Conservation (phyloP, 345 rosid genomes). For the Cochlearia excelsa region DNA sequence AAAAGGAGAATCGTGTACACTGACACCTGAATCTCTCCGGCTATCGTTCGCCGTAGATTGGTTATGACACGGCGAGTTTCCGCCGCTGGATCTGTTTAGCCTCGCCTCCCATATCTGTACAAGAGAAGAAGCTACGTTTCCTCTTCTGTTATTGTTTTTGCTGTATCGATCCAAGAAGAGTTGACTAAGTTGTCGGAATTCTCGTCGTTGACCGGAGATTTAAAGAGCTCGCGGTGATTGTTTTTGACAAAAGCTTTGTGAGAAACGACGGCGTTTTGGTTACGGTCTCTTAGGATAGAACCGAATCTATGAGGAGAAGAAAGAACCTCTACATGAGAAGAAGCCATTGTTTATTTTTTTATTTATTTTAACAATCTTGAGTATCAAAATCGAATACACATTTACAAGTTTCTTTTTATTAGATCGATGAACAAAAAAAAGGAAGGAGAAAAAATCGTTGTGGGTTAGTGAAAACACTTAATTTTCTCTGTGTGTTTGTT, state of each 20-base stretch:
- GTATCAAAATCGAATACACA: too few relatives aligned
- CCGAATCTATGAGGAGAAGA: constrained; percentile 51
- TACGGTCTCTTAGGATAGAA: constrained; percentile 58
- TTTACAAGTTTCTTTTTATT: neutral
- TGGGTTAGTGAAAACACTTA: constrained; percentile 20
- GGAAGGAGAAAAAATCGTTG: constrained; percentile 7
- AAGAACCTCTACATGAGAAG: constrained; percentile 56
- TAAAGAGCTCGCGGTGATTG: constrained; percentile 2
- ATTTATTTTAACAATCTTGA: too few relatives aligned
- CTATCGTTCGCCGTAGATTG: constrained; percentile 12
- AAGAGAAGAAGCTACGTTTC: constrained; percentile 74
- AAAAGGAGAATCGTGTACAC: constrained; percentile 21
- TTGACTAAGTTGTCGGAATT: constrained; percentile 14
- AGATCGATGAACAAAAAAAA: neutral
- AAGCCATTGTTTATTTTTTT: constrained; percentile 47
- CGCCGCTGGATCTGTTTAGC: constrained; percentile 42
- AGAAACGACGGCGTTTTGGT: constrained; percentile 39
- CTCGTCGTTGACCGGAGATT: constrained; percentile 36
- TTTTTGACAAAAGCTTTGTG: constrained; percentile 48
- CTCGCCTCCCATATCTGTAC: constrained; percentile 95
- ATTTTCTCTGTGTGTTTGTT: constrained; percentile 6
- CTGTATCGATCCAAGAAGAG: constrained; percentile 27
- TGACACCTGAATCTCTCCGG: constrained; percentile 18
- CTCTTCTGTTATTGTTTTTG: constrained; percentile 10
- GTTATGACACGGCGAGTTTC: constrained; percentile 19